Evolutionary conservation across 1,284 basidiomycete genomes (phyloP), one percentile per base, ranked within the genome.

Genomic region (Mycosarcoma mackinlayi): DNA sequence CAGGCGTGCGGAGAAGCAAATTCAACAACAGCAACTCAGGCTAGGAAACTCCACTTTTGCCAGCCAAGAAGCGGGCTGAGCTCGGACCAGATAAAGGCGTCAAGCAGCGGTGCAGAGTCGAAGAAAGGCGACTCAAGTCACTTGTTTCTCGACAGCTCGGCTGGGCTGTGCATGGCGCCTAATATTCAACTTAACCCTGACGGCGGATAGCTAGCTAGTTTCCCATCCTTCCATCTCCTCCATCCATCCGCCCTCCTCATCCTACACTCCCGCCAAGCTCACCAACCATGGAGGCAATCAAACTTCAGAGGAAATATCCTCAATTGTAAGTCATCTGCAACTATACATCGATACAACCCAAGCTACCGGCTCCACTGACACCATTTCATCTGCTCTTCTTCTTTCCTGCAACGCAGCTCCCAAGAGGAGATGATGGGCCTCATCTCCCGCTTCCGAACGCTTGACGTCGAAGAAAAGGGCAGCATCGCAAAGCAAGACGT

Each of bases 251-350:
- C n/a, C n/a, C n/a, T n/a, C n/a, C n/a, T n/a, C n/a, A n/a, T n/a
- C n/a, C n/a, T n/a, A n/a, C n/a, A n/a, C n/a, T n/a, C n/a, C n/a
- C n/a, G n/a, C n/a, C n/a, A n/a, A n/a, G n/a, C n/a, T n/a, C n/a
- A n/a, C n/a, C n/a, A n/a, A 75, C 51, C 19, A 82, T 94, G 92
- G 90, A 94, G 84, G 91, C 91, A 47, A 86, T 94, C 71, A 89
- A 91, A 85, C 87, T 98, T 24, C 90, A 93, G 83, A 92, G 91
- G 86, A 97, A 96, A 84, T 96, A 92, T 81, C 93, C 94, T 27
- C 90, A 95, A 79, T 90, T 98, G 94, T 95, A 79, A 76, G 93
- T 87, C 18, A 10, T n/a, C n/a, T n/a, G n/a, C n/a, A n/a, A n/a
- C n/a, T n/a, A n/a, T n/a, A n/a, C n/a, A n/a, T n/a, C n/a, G n/a